phyloP scores from a whole-genome alignment of 2,329 filamentous ascomycete genomes.

The Fusarium pseudoanthophilum region DNA sequence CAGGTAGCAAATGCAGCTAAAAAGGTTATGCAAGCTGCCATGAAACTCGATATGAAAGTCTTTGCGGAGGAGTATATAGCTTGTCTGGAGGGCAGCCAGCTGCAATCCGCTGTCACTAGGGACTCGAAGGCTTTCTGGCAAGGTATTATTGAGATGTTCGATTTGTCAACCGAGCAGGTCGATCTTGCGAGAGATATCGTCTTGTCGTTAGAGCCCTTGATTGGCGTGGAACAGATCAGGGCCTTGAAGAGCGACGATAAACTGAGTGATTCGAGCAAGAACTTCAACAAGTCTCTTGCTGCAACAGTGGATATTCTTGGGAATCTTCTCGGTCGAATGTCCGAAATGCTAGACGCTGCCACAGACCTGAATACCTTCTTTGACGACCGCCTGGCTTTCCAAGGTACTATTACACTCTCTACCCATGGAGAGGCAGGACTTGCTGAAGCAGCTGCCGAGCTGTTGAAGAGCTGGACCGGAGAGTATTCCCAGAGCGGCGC shows the following conservation, averaged over 20 bases:
- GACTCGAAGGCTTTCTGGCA: slow-evolving; percentile 65
- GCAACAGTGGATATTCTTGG: slow-evolving; percentile 70
- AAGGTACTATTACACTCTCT: slow-evolving; percentile 80
- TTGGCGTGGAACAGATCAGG: slow-evolving; percentile 79
- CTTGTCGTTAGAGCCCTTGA: slow-evolving; percentile 74
- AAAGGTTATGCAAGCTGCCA: slow-evolving; percentile 63
- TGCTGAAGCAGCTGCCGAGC: slow-evolving; percentile 80
- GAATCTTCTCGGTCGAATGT: slow-evolving; percentile 80
- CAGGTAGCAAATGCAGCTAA: slow-evolving; percentile 58
- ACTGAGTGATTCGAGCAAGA: slow-evolving; percentile 57
- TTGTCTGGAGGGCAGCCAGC: slow-evolving; percentile 67
- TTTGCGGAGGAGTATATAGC: slow-evolving; percentile 61
- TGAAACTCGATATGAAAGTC: slow-evolving; percentile 57
- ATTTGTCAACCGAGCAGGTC: slow-evolving; percentile 76
- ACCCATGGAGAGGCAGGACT: slow-evolving; percentile 84
- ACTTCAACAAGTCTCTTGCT: slow-evolving; percentile 80
- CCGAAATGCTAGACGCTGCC: slow-evolving; percentile 72
- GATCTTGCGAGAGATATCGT: slow-evolving; percentile 80
- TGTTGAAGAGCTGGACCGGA: slow-evolving; percentile 84
- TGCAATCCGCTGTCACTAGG: slow-evolving; percentile 74
- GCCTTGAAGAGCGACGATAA: slow-evolving; percentile 59
- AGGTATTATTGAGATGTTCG: slow-evolving; percentile 74
- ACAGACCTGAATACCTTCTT: slow-evolving; percentile 77
- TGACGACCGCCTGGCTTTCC: slow-evolving; percentile 73
- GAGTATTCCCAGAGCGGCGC: slow-evolving; percentile 63